These are phyloP conservation scores for Populus trichocarpa DNA, from an alignment of 441 rosid species.

Conservation along the genomic window DNA sequence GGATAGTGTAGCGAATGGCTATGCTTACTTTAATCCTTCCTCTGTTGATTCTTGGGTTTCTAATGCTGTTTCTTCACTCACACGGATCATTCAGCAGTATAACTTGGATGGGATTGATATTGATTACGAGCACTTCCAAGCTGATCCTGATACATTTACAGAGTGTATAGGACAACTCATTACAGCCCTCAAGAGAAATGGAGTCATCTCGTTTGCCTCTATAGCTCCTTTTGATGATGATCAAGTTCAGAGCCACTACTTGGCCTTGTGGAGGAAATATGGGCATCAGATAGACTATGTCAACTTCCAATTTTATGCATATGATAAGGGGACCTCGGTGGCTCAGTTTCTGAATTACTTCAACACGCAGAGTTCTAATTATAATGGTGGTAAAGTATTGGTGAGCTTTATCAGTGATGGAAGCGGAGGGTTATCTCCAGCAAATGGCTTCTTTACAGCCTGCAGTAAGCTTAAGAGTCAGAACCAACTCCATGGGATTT, in stretches of 20 bases:
- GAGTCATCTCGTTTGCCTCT: slow-evolving; percentile 5
- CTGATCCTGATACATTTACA: slow-evolving; percentile 5
- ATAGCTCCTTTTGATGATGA: slow-evolving; percentile 15
- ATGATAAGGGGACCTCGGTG: slow-evolving; percentile 2
- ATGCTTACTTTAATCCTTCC: slow-evolving; percentile 2
- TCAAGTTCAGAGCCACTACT: slow-evolving; percentile 10
- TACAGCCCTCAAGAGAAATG: slow-evolving; percentile 6
- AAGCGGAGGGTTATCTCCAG: slow-evolving; percentile 10
- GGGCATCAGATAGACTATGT: slow-evolving; percentile 9
- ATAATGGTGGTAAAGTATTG: slow-evolving; percentile 6
- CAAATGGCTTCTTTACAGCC: slow-evolving; percentile 9
- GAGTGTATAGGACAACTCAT: slow-evolving; percentile 14
- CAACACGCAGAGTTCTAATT: not conserved
- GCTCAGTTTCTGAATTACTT: slow-evolving; percentile 1
- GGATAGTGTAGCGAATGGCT: not conserved
- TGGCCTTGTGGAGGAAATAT: slow-evolving; percentile 7
- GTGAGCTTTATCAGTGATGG: slow-evolving; percentile 11
- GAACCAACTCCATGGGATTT: slow-evolving; percentile 7
- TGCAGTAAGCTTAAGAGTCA: slow-evolving; percentile 3
- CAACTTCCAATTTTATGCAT: slow-evolving; percentile 15
- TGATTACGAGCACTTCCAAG: slow-evolving; percentile 11
- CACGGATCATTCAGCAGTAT: not conserved
- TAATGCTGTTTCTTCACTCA: slow-evolving; percentile 10
- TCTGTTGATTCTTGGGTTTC: slow-evolving; percentile 9
- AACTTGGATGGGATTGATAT: slow-evolving; percentile 11